Evolutionary conservation across 1,139 yeast species (phyloP), one percentile per base, ranked within the genome.

Genomic region (Williopsis jadinii): DNA sequence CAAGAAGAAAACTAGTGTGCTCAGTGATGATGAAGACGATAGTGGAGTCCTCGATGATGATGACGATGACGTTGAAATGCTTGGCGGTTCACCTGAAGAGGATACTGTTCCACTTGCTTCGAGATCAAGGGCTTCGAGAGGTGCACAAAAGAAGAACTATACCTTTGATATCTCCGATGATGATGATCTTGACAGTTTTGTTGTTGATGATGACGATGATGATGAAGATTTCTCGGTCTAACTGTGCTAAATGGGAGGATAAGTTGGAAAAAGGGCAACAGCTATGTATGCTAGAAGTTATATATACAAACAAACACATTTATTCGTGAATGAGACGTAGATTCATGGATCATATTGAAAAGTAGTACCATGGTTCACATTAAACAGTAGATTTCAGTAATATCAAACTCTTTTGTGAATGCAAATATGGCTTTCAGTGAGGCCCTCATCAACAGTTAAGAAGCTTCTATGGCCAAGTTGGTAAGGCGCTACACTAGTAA

Each of bases 401-500:
- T 19, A 19, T 6, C 24, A 19, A 19, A 4, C 6, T 4, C 4
- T 19, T 5, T 5, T 19, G 4, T 19, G 24, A 5, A 19, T 19
- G 24, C 4, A 19, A 19, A 19, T 19, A 19, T 19, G 6, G 24
- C 24, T 4, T 5, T 19, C 24, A 6, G 24, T 19, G 6, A 19
- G 24, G 24, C 24, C 24, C 6, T 5, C 4, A 6, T 6, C 24
- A 5, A 6, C 24, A 19, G 24, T 19, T 19, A 27, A 41, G 14
- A 29, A 45, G 75, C 75, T 72, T 68, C 66, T 73, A 74, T 77
- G 83, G 82, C 86, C 86, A 80, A 80, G 86, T 79, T 80, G 87
- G 86, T 80, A 80, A 80, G 86, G 86, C 87, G 83, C 84, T 79
- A 78, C 86, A 80, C 87, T 80, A 80, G 86, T 80, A 80, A 80